phyloP scores from a whole-genome alignment of 371 early-diverging fungal species.

The Haplosporangium sp. region DNA sequence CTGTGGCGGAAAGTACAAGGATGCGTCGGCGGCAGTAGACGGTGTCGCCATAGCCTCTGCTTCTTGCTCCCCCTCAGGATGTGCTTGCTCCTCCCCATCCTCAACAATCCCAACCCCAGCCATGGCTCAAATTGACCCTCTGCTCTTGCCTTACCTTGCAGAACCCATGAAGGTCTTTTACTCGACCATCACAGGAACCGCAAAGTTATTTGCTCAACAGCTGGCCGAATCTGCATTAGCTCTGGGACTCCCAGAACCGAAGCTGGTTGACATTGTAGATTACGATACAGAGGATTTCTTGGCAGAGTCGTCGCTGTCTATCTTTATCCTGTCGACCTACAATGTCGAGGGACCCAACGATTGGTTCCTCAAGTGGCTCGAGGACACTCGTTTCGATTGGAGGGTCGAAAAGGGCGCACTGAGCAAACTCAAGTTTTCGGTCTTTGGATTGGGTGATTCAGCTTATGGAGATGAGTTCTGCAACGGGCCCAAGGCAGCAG shows the following conservation, averaged over 20 bases:
- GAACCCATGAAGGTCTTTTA: slow-evolving; percentile 59
- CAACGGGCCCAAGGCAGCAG: slow-evolving; percentile 67
- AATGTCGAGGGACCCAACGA: slow-evolving; percentile 81
- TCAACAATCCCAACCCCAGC: background rate
- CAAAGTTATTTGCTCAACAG: slow-evolving; percentile 54
- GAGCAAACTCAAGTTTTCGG: slow-evolving; percentile 70
- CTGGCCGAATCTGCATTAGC: slow-evolving; percentile 28
- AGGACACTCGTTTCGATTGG: slow-evolving; percentile 76
- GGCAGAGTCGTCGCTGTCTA: slow-evolving; percentile 66
- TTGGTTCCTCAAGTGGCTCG: slow-evolving; percentile 78
- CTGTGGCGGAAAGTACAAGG: slow-evolving; percentile 37
- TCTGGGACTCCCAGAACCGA: slow-evolving; percentile 37
- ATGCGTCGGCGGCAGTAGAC: slow-evolving; percentile 2
- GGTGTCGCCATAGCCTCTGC: background rate
- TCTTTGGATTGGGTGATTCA: slow-evolving; percentile 83
- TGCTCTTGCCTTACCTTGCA: slow-evolving; percentile 27
- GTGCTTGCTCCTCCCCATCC: slow-evolving; percentile 27
- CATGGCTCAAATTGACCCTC: slow-evolving; percentile 26
- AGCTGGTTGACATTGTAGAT: slow-evolving; percentile 70
- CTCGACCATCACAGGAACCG: slow-evolving; percentile 57
- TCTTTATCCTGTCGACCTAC: slow-evolving; percentile 79
- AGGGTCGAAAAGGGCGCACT: slow-evolving; percentile 72
- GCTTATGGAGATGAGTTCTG: slow-evolving; percentile 75
- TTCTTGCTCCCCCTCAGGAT: slow-evolving; percentile 4
- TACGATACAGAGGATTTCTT: slow-evolving; percentile 79